Evolutionary conservation across 2,329 filamentous ascomycete genomes (phyloP).

Genomic region (Pestalotiopsis sp.): DNA sequence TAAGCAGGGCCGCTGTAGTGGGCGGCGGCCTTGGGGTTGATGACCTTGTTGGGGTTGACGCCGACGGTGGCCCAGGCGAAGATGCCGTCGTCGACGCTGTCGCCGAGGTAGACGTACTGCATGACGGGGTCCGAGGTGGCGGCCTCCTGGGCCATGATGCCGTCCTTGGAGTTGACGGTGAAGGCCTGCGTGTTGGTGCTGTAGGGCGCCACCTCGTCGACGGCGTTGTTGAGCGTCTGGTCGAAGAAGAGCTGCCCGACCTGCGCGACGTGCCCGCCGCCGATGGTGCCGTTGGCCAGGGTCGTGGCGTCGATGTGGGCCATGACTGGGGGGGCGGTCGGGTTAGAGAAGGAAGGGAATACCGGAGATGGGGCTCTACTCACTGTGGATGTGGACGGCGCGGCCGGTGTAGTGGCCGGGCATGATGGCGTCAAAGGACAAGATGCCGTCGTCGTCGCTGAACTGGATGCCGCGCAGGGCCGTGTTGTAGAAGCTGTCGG

Average conservation of each 20-base stretch:
- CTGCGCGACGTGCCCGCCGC: constrained; percentile 26
- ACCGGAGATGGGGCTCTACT: neutral
- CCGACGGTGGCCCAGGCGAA: constrained; percentile 12
- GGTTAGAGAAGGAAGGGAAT: neutral
- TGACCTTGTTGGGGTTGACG: constrained; percentile 16
- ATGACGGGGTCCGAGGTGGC: constrained; percentile 9
- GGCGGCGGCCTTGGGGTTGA: constrained; percentile 19
- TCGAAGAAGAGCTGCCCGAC: constrained; percentile 36
- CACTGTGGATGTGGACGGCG: constrained; percentile 26
- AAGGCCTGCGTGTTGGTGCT: constrained; percentile 12
- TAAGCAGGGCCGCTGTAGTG: constrained; percentile 11
- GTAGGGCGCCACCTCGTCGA: constrained; percentile 5
- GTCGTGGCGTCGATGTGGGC: constrained; percentile 24
- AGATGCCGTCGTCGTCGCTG: constrained; percentile 12
- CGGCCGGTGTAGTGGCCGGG: constrained; percentile 28
- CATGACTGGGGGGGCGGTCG: neutral
- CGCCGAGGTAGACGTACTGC: constrained; percentile 12
- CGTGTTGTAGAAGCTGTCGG: constrained; percentile 1
- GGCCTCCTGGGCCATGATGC: constrained; percentile 11
- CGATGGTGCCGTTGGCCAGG: constrained; percentile 20
- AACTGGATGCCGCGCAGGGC: constrained; percentile 10
- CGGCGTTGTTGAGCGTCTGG: constrained; percentile 23
- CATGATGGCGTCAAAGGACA: constrained; percentile 17
- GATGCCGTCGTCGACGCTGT: constrained; percentile 6
- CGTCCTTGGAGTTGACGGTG: constrained; percentile 4